Conservation (phyloP, 495 filamentous ascomycete genomes). For the Hypoxylon intermedium region DNA sequence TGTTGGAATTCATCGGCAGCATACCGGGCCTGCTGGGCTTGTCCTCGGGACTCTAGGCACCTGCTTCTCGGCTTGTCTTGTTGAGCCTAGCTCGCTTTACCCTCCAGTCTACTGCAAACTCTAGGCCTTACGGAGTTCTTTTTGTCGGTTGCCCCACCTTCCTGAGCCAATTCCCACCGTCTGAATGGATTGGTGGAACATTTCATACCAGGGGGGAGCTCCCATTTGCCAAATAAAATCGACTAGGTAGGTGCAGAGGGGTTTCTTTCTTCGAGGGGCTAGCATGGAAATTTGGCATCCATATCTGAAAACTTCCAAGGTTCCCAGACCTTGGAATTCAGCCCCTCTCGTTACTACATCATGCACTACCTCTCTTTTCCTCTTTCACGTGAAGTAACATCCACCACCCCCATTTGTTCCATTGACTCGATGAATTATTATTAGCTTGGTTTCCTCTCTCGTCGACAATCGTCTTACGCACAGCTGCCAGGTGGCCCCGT, state of each 20-base stretch:
- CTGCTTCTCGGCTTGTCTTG: neutral
- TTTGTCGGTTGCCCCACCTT: neutral
- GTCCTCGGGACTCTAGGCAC: neutral
- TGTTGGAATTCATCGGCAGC: conserved; percentile 15
- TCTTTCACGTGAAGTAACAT: conserved; percentile 23
- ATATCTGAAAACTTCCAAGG: conserved; percentile 18
- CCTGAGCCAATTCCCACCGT: conserved; percentile 12
- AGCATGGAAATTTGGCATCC: conserved; percentile 29
- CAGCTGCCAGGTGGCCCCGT: conserved; percentile 11
- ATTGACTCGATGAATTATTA: conserved; percentile 13
- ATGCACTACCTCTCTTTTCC: too few species aligned
- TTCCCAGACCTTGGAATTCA: neutral
- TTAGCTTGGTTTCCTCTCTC: conserved; percentile 8
- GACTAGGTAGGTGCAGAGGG: conserved; percentile 8
- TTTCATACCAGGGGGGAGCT: conserved; percentile 15
- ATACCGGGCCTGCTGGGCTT: conserved; percentile 11
- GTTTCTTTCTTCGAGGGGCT: neutral
- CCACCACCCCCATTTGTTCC: conserved; percentile 4
- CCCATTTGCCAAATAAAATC: conserved; percentile 11
- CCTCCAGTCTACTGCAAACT: neutral
- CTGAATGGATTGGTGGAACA: conserved; percentile 34
- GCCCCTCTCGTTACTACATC: conserved; percentile 19
- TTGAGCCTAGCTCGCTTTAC: neutral
- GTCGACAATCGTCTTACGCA: conserved; percentile 25
- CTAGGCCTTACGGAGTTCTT: neutral